Evolutionary conservation across 208 protist genomes (phyloP).

Genomic region (Trypanosoma scelopori): DNA sequence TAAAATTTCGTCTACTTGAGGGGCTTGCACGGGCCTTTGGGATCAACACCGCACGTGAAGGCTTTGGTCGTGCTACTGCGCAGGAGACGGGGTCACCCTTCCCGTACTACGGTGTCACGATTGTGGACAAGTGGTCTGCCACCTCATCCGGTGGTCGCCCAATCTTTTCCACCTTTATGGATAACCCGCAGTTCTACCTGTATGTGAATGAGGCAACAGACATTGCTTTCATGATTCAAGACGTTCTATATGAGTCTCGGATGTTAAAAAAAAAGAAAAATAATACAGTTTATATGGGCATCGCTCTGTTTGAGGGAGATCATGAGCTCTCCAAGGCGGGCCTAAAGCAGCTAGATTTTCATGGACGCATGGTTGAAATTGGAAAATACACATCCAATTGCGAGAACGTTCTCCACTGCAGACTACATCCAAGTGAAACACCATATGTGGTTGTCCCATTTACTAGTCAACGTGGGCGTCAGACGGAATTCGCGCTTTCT

Average conservation of each 20-base stretch:
- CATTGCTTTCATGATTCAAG: constrained; percentile 88
- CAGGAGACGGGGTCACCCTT: constrained; percentile 75
- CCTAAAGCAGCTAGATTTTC: constrained; percentile 91
- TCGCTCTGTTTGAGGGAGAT: constrained; percentile 87
- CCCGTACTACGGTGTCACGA: constrained; percentile 88
- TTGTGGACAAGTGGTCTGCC: constrained; percentile 73
- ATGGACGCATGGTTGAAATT: constrained; percentile 87
- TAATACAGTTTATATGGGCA: constrained; percentile 91
- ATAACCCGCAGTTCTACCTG: constrained; percentile 91
- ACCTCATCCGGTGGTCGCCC: constrained; percentile 80
- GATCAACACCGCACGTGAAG: constrained; percentile 77
- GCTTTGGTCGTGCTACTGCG: constrained; percentile 79
- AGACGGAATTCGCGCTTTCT: constrained; percentile 83
- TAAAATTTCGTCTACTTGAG: constrained; percentile 88
- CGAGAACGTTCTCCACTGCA: constrained; percentile 89
- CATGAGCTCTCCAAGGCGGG: constrained; percentile 58
- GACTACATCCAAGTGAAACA: constrained; percentile 61
- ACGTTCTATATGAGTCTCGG: constrained; percentile 84
- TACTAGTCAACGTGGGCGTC: constrained; percentile 79
- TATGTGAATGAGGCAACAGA: constrained; percentile 66
- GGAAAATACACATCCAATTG: constrained; percentile 90
- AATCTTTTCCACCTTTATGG: constrained; percentile 90
- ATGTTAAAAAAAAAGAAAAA: constrained; percentile 85
- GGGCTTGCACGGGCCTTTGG: constrained; percentile 87
- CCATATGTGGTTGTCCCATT: constrained; percentile 91